Base-by-base conservation (phyloP, 352 stramenopile species). In the Phytophthora cryptogea region DNA sequence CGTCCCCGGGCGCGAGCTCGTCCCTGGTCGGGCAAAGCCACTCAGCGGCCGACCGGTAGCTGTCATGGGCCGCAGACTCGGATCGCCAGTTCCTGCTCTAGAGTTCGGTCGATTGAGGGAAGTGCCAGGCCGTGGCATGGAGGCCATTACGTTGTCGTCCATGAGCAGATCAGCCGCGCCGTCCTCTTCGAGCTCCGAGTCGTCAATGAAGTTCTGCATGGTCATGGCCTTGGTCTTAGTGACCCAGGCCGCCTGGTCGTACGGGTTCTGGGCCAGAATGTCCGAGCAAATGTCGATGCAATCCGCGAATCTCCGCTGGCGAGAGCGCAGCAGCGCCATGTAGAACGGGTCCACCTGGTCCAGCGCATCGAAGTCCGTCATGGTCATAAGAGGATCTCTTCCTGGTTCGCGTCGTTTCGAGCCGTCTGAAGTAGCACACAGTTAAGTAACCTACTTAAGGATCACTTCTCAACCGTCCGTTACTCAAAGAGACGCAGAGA, bases 171-270 rank as follows among this genome's bases (percentile, higher is more conserved):
- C 92, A 0, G 88, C 90, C 1, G 92, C 86, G 52, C 91, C 91
- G 64, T 97, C 82, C 37, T 97, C 90, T 56, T 97, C 89, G 44
- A 97, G 80, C 59, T 97, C 91, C 45, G 89, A 96, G 68, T 98
- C 92, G 70, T 98, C 92, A 32, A 98, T 81, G 71, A 80, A 97
- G 54, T 87, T 93, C 59, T 96, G 73, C 59, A 85, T 78, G 3
- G 88, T 97, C 48, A 98, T 66, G 23, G 89, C 89, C 46, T 89
- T 83, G 32, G 83, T 93, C 76, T 97, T 97, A 59, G 91, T 88
- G 44, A 97, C 79, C 91, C 92, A 98, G 23, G 80, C 86, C 3
- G 89, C 90, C 60, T 90, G 85, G 57, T 96, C 89, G 60, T 95
- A 93, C 48, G 89, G 89, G 45, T 96, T 97, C 33, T 83, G 68